Evolutionary conservation across 306 rosid genomes (phyloP), one percentile per base, ranked within the genome.

Genomic region (Crotalaria pallida): DNA sequence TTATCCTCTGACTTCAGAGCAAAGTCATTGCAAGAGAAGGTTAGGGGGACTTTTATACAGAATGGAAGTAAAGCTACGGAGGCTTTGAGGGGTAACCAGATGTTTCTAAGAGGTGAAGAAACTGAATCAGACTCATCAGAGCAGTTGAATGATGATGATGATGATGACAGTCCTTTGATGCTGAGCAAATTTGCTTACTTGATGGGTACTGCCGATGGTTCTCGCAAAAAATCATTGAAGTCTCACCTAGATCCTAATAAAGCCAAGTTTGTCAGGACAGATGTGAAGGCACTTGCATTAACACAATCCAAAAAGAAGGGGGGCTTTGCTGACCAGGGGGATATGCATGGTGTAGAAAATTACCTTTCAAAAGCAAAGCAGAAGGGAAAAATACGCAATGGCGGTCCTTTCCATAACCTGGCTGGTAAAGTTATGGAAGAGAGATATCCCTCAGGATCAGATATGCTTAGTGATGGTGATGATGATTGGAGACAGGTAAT

Each of bases 111-210:
- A 77, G 74, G 77, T 60, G 96, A 89, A 86, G 97, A 95, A 74
- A 95, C 96, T 10, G 99, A 95, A 74, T 91, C 97, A 21, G 97
- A 91, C 72, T 91, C 99, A n/a, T 89, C 96, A 4, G 99, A 91
- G 60, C 90, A 84, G 69, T 75, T 80, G 77, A 88, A 86, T 21
- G 96, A 91, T 50, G 96, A 91, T 55, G 96, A 88, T 63, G 97
- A 89, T 73, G 92, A 87, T 80, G 52, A 73, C 75, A 87, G 82
- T 89, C 89, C 90, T 55, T 79, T 87, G 71, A 71, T 86, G 86
- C 90, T 85, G 77, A 89, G 90, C 50, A 91, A 88, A 79, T 74
- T 80, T 73, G 81, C 96, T 72, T 91, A 87, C 82, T 79, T 85
- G 11, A 55, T 80, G 78, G 87, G 77, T 51, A 50, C 78, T 72